Conservation (phyloP, 2,329 filamentous ascomycete species). For the Aspergillus spinulosporus region DNA sequence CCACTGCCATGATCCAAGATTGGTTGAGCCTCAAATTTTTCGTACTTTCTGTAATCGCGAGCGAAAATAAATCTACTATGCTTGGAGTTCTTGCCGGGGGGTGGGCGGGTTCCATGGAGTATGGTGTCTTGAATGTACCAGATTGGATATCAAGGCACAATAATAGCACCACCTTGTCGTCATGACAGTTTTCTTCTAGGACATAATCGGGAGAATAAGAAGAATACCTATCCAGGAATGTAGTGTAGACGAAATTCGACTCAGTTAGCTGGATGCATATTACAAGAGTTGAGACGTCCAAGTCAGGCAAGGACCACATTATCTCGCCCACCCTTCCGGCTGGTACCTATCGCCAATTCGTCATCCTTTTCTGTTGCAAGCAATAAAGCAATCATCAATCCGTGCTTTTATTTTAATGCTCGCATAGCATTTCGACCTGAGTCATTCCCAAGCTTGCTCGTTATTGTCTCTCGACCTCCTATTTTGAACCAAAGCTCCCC, state of each 20-base stretch:
- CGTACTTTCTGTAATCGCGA: too few species aligned
- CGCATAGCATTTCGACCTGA: constrained; percentile 6
- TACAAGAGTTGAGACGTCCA: not conserved
- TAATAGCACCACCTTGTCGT: too few species aligned
- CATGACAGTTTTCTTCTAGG: not conserved
- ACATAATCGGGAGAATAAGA: not conserved
- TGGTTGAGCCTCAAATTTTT: too few species aligned
- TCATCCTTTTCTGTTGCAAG: constrained; percentile 3
- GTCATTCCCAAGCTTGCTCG: not conserved
- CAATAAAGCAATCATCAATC: not conserved
- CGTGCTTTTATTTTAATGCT: constrained; percentile 1
- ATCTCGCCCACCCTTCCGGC: not conserved
- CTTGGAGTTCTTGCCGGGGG: too few species aligned
- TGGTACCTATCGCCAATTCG: constrained; percentile 9
- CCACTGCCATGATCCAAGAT: too few species aligned
- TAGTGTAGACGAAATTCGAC: not conserved
- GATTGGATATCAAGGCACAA: too few species aligned
- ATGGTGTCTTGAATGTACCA: too few species aligned
- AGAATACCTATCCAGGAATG: not conserved
- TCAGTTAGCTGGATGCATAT: not conserved
- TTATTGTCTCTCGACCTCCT: not conserved
- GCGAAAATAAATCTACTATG: too few species aligned
- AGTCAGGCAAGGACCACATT: not conserved
- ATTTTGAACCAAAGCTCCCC: not conserved
- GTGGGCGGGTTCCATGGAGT: too few species aligned